Evolutionary conservation across 2,329 filamentous ascomycete species (phyloP), one percentile per base, ranked within the genome.

Genomic region (Paraphoma chrysanthemicola): DNA sequence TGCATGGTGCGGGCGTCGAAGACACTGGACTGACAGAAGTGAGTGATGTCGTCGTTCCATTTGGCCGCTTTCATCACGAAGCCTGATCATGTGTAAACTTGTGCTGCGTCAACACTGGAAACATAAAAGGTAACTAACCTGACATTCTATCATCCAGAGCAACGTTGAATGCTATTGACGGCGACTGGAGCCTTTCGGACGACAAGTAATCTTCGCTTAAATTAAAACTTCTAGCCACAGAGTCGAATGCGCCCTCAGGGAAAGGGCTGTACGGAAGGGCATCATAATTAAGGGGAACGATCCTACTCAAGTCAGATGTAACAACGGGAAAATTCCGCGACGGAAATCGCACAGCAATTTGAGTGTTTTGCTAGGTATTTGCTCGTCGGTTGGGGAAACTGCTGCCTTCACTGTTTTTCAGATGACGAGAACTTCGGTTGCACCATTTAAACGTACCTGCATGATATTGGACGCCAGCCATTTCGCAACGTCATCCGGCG

Each of bases 1-100:
- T 33, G 38, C 53, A 46, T 51, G 14, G 46, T 38, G 11, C 12
- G 10, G n/a, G 47, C 6, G 12, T 55, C 29, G 47, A 51, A 55
- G 30, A 55, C 53, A 38, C 47, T 16, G 12, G 41, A 51, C 29
- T 51, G 31, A 17, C 53, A 30, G 33, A 55, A 55, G 44, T 55
- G 45, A 18, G 53, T 55, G 6, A 33, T 41, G 18, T 55, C 41
- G 39, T 47, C 42, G 28, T 55, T 41, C 53, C 53, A 51, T 47
- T 46, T 55, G 39, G 38, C 41, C 2, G 41, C 33, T 31, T 55
- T 55, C 23, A 55, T 30, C 7, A 55, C 47, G 23, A 55, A 55
- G 14, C 47, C 53, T 46, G 31, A 7, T 16, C 14, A 18, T 1
- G 4, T 30, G 12, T 30, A 23, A 45, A n/a, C 23, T 45, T 39